Percentiles rank a stretch among this genome's conserved stretches.
Evolutionary conservation across 306 rosid genomes (phyloP).

Genomic region (Pyrus betulifolia): DNA sequence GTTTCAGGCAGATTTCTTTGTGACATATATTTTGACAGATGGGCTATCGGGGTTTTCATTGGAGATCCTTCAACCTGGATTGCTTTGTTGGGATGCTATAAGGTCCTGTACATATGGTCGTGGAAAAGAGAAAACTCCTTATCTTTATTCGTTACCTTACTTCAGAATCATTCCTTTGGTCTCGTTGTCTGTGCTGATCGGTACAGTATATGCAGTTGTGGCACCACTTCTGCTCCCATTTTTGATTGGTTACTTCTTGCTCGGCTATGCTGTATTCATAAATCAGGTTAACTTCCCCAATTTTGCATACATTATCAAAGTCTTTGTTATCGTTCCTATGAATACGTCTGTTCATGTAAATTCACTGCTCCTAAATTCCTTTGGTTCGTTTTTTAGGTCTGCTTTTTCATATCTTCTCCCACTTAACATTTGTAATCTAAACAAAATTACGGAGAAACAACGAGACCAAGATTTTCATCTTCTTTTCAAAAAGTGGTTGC

Average conservation of each 20-base stretch:
- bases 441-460: neutral
- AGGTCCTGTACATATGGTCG: conserved; percentile 33
- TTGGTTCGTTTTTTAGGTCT: neutral
- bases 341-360: neutral
- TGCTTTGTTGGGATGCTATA: conserved; percentile 56
- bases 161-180: conserved; percentile 63
- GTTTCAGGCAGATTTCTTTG: conserved; percentile 88
- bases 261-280: conserved; percentile 74
- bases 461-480: neutral
- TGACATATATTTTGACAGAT: conserved; percentile 79
- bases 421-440: neutral
- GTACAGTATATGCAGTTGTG: conserved; percentile 78
- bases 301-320: neutral
- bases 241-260: conserved; percentile 76
- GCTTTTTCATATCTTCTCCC: neutral
- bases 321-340: neutral
- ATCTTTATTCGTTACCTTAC: conserved; percentile 72
- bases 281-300: conserved; percentile 31
- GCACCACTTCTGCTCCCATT: conserved; percentile 79
- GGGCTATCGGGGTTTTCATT: conserved; percentile 88
- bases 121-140: conserved; percentile 41
- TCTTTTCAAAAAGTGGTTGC: neutral
- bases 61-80: conserved; percentile 82
- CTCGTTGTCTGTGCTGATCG: conserved; percentile 67
- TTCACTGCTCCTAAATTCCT: neutral